Base-by-base conservation (phyloP, 2,329 filamentous ascomycete genomes). In the Exophiala calicioides region DNA sequence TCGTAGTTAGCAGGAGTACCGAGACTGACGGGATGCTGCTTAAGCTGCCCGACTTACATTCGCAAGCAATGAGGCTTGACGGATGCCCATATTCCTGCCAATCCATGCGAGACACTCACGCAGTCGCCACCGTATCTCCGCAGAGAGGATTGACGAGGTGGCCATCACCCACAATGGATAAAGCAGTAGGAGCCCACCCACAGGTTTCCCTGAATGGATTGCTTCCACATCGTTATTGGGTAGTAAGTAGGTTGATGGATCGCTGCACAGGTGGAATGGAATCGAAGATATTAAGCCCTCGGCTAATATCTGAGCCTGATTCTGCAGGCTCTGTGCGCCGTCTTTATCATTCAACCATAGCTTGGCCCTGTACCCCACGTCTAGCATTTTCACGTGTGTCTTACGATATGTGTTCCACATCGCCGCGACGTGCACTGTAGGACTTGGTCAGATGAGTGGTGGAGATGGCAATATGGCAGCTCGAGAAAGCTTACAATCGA, bases 121-220 rank as follows among this genome's bases (percentile, higher is more conserved):
- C 31, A 56, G 31, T 32, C 58, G 57, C 4, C 38, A 16, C 33
- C 42, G 42, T 32, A 47, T 45, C 32, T 53, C 20, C 4, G 26
- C 36, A 2, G 50, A 33, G 1, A 62, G 26, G 18, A 57, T 50
- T 1, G 43, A 31, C 35, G 58, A 33, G 13, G 35, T 46, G 5
- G 56, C 52, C 16, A 45, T 41, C 13, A 57, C 49, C 42, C 58
- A 56, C 6, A 60, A 18, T 10, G 57, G 58, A 38, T 63, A 55
- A 52, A 64, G 56, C 2, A 63, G 56, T 12, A 62, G 46, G 26
- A 64, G 23, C 7, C 58, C 61, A 16, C 58, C 60, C 6, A 60
- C 45, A 4, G 47, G 30, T 37, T 35, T 57, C 3, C 59, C 59
- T 13, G 52, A 37, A 6, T 47, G 8, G 3, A 33, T 23, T 4